phyloP scores from a whole-genome alignment of 31 red algal species.

The Odonthalia washingtoniensis region DNA sequence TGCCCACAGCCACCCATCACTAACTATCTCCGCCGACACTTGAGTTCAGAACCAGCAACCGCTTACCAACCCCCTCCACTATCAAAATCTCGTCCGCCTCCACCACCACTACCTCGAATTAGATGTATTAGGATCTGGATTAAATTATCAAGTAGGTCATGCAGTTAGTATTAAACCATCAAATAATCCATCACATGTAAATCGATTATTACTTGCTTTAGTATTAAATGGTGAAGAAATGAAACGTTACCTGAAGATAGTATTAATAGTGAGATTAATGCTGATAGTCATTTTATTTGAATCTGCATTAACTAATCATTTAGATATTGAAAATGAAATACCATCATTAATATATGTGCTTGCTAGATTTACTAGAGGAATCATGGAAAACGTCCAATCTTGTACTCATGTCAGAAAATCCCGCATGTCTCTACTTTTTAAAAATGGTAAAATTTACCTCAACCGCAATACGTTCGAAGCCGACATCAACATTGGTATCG shows the following conservation, averaged over 20 bases:
- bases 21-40: too few species aligned
- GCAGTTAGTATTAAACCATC: constrained; percentile 86
- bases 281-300: constrained; percentile 23
- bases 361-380: constrained; percentile 65
- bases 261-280: too few species aligned
- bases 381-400: constrained; percentile 85
- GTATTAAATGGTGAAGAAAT: constrained; percentile 70
- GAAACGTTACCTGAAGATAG: background rate
- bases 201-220: constrained; percentile 58
- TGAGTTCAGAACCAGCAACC: too few species aligned
- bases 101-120: constrained; percentile 95
- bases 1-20: too few species aligned
- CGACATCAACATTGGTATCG: constrained; percentile 87
- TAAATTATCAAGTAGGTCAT: constrained; percentile 87
- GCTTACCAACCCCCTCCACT: too few species aligned
- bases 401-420: constrained; percentile 93
- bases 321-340: constrained; percentile 68
- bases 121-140: constrained; percentile 54
- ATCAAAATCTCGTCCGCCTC: too few species aligned
- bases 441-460: constrained; percentile 81
- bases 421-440: constrained; percentile 74
- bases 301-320: constrained; percentile 47
- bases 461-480: constrained; percentile 93
- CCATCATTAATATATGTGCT: constrained; percentile 55
- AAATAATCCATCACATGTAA: constrained; percentile 76